Base-by-base conservation (phyloP, 225 moss, liverwort and hornwort genomes). In the Antitrichia curtipendula region DNA sequence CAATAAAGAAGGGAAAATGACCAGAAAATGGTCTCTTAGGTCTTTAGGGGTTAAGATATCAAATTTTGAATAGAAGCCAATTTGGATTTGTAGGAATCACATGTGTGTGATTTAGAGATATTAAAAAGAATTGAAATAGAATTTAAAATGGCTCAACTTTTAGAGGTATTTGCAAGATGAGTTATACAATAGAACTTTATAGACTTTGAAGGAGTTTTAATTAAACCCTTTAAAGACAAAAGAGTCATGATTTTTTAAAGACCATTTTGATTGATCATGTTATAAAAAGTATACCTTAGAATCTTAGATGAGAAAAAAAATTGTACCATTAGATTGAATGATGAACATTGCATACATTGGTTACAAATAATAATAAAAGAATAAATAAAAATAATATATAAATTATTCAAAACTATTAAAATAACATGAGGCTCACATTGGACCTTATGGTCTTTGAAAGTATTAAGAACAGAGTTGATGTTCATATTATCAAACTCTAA, bases 1-100 rank as follows among this genome's bases (percentile, higher is more conserved):
- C n/a, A n/a, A n/a, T n/a, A n/a, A n/a, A n/a, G n/a, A n/a, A n/a
- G n/a, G n/a, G n/a, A n/a, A n/a, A n/a, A n/a, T n/a, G n/a, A n/a
- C n/a, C n/a, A n/a, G n/a, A n/a, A n/a, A n/a, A n/a, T n/a, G n/a
- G 45, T 8, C 6, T 2, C 0, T 25, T 22, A 2, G 23, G 8
- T 57, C 57, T 22, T 24, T 25, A 58, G 58, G 25, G 12, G 1
- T 63, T 63, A 38, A 68, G 3, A 9, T 9, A 41, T 25, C 25
- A 25, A 40, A 69, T 69, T 40, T 41, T 70, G 25, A 70, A 41
- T 38, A 2, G 7, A 43, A 71, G 27, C 2, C 27, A 43, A 16
- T 43, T 71, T 73, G 28, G 29, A 45, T 45, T 73, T 29, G 7
- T 45, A 47, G 7, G 9, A 47, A 18, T 47, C 18, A 18, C 7